These are phyloP conservation scores for Suaeda aralocaspica DNA, from an alignment of 148 eudicot genomes.

Conservation along the genomic window DNA sequence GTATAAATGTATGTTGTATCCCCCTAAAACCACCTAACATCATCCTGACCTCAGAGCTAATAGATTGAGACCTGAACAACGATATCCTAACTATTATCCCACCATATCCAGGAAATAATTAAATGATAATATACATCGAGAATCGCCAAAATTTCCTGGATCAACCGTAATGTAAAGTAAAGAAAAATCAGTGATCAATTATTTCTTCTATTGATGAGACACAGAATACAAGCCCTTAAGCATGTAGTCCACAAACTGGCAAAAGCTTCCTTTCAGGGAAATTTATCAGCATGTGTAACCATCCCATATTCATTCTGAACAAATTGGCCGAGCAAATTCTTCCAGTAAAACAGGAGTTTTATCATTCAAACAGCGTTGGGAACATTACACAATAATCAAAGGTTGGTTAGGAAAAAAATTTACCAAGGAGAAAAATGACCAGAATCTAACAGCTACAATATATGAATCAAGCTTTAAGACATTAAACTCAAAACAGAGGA, in stretches of 20 bases:
- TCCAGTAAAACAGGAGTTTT: neutral
- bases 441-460: neutral
- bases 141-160: neutral
- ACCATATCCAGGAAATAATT: neutral
- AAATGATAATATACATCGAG: neutral
- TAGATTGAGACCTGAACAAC: neutral
- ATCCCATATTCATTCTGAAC: neutral
- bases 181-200: neutral
- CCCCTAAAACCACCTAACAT: neutral
- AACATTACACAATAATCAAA: neutral
- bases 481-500: neutral
- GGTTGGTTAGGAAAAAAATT: neutral
- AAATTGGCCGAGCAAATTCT: neutral
- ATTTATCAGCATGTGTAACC: neutral
- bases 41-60: neutral
- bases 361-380: neutral
- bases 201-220: neutral
- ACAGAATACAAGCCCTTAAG: neutral
- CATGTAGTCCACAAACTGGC: neutral
- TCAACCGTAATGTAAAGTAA: neutral
- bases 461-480: neutral
- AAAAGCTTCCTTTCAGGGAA: neutral
- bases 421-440: neutral
- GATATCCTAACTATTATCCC: neutral
- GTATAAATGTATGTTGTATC: neutral